Evolutionary conservation across 768 basidiomycete genomes (phyloP).

Genomic region (Mycena albidolilacea): DNA sequence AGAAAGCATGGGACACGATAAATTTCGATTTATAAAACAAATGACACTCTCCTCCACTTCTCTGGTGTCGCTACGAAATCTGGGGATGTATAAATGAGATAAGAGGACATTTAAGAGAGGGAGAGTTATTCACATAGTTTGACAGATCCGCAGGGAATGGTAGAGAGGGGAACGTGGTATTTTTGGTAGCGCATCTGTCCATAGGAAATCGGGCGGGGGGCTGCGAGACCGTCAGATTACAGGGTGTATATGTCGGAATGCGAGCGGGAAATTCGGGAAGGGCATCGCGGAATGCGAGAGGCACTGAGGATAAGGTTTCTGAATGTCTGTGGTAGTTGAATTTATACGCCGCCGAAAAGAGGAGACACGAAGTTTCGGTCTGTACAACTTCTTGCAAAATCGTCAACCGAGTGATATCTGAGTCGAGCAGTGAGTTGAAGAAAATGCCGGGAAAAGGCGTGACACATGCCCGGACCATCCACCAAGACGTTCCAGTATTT

Average conservation of each 20-base stretch:
- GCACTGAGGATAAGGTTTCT: conserved; percentile 1
- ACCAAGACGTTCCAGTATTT: conserved; percentile 75
- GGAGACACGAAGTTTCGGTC: conserved; percentile 50
- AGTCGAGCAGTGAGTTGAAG: background rate
- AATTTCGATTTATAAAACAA: too few relatives aligned
- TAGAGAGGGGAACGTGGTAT: background rate
- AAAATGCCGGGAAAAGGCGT: conserved; percentile 32
- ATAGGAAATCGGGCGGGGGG: background rate
- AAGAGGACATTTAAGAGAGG: background rate
- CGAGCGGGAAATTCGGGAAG: background rate
- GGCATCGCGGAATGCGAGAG: background rate
- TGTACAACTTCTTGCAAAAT: conserved; percentile 75
- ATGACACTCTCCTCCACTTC: too few relatives aligned
- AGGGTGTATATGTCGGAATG: too few relatives aligned
- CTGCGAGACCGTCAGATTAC: background rate
- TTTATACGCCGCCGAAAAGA: conserved; percentile 74
- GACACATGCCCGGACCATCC: conserved; percentile 62
- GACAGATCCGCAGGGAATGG: background rate
- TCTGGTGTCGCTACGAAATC: background rate
- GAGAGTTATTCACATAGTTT: background rate
- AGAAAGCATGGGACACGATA: too few relatives aligned
- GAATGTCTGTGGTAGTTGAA: conserved; percentile 58
- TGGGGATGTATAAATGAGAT: background rate
- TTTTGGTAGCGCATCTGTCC: background rate
- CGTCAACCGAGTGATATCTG: conserved; percentile 77